Base-by-base conservation (phyloP, 2,329 filamentous ascomycete species). In the Tolypocladium cylindrosporum region DNA sequence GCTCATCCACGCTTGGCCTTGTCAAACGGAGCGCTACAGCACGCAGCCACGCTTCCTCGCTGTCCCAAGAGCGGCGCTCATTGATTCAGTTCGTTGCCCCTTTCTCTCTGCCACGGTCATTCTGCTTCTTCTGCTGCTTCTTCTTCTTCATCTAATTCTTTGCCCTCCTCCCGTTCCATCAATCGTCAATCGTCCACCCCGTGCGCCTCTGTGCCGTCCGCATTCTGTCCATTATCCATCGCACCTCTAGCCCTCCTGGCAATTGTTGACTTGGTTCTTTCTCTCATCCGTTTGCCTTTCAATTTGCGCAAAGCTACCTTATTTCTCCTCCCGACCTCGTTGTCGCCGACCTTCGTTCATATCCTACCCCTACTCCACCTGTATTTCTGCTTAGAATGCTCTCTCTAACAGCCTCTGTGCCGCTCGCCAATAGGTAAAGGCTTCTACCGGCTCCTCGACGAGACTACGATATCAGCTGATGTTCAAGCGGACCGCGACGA, bases 361-460 rank as follows among this genome's bases (percentile, higher is more conserved):
- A 39, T 10, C 48, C 27, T 6, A 6, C 16, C 57, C 56, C 60
- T 65, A 66, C 60, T 66, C 62, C 58, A 56, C 59, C 64, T 64
- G 63, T 69, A 63, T 66, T 65, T 67, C 64, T 66, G 56, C 61
- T 64, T 57, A 76, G 73, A 72, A 76, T 78, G 71, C 70, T 71
- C 72, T 75, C 72, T 83, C 80, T 83, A 82, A 83, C 80, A 67
- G 73, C 76, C 77, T 76, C 74, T 75, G 73, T 76, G 69, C 75
- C 72, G 75, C 74, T 75, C 77, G 77, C 74, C 71, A 77, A 72
- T 75, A 79, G 78, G 73, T 76, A 62, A 62, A 59, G 66, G 63
- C 59, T 62, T 66, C 61, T 65, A 58, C 62, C 60, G 57, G 56
- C 59, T 60, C 55, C 41, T 52, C 52, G n/a, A 54, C 55, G 59